These are phyloP conservation scores for Leccinum solheimii DNA, from an alignment of 1,284 basidiomycete species.

Conservation along the genomic window DNA sequence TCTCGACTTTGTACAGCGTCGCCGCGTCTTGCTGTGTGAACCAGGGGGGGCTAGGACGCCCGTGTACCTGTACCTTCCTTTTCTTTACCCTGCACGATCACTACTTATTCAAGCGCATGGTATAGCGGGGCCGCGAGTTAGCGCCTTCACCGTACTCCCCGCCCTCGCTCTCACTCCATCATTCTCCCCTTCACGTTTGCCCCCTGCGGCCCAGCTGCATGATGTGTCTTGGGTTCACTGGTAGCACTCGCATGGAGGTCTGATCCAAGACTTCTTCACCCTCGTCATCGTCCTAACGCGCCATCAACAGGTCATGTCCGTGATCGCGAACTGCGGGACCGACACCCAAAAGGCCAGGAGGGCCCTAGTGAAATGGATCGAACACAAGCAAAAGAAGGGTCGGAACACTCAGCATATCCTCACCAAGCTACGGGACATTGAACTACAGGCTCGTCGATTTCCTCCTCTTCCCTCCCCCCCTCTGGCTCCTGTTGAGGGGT, in stretches of 20 bases:
- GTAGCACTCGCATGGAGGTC: constrained; percentile 34
- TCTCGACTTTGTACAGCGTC: not conserved
- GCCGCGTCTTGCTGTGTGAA: not conserved
- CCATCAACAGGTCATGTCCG: constrained; percentile 30
- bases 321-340: constrained; percentile 35
- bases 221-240: constrained; percentile 31
- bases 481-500: not conserved
- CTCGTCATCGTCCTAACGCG: not conserved
- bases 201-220: not conserved
- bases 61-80: not conserved
- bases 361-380: constrained; percentile 34
- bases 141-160: not conserved
- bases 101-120: not conserved
- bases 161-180: not conserved
- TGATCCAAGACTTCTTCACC: not conserved
- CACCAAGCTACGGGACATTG: constrained; percentile 27
- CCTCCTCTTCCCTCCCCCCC: not conserved
- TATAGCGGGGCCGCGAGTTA: not conserved
- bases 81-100: not conserved
- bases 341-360: constrained; percentile 29
- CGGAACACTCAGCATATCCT: constrained; percentile 35
- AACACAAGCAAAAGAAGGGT: constrained; percentile 31
- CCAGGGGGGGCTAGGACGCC: not conserved
- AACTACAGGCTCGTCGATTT: constrained; percentile 27
- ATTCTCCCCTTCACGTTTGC: not conserved